These are phyloP conservation scores for Anthracocystis setariae DNA, from an alignment of 1,284 basidiomycete genomes.

Conservation along the genomic window DNA sequence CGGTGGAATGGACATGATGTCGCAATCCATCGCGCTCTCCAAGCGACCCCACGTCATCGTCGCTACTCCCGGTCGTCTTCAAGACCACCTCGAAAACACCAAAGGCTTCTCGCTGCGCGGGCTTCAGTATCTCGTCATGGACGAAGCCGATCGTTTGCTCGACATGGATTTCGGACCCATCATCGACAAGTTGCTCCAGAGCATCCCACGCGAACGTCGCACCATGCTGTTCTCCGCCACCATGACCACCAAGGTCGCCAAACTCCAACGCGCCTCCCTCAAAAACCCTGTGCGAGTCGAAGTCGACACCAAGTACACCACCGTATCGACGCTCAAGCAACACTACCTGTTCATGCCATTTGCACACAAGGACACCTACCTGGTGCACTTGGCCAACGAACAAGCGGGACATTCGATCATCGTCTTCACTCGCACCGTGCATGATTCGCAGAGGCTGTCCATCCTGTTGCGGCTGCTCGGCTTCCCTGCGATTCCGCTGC, in stretches of 20 bases:
- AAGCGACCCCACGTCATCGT: slow-evolving; percentile 86
- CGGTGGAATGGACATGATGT: slow-evolving; percentile 93
- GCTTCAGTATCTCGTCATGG: slow-evolving; percentile 91
- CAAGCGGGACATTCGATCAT: slow-evolving; percentile 93
- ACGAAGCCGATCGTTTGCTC: slow-evolving; percentile 94
- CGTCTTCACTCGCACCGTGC: slow-evolving; percentile 94
- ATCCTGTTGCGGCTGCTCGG: slow-evolving; percentile 90
- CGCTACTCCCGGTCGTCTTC: slow-evolving; percentile 93
- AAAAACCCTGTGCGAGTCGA: slow-evolving; percentile 94
- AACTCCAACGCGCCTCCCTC: slow-evolving; percentile 94
- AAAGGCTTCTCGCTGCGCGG: slow-evolving; percentile 92
- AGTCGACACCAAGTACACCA: slow-evolving; percentile 93
- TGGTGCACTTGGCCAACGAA: slow-evolving; percentile 89
- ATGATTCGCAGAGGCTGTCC: slow-evolving; percentile 89
- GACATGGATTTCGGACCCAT: slow-evolving; percentile 98
- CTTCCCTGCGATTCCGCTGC: slow-evolving; percentile 93
- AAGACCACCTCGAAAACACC: slow-evolving; percentile 96
- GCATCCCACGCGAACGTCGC: slow-evolving; percentile 90
- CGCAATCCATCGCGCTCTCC: slow-evolving; percentile 90
- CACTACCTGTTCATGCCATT: slow-evolving; percentile 95
- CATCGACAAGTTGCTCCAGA: slow-evolving; percentile 96
- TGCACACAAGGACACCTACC: slow-evolving; percentile 89
- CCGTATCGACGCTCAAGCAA: slow-evolving; percentile 92
- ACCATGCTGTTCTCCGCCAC: slow-evolving; percentile 98
- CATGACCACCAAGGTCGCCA: slow-evolving; percentile 99